phyloP scores from a whole-genome alignment of 2,329 filamentous ascomycete genomes.

The Talaromyces sp. region DNA sequence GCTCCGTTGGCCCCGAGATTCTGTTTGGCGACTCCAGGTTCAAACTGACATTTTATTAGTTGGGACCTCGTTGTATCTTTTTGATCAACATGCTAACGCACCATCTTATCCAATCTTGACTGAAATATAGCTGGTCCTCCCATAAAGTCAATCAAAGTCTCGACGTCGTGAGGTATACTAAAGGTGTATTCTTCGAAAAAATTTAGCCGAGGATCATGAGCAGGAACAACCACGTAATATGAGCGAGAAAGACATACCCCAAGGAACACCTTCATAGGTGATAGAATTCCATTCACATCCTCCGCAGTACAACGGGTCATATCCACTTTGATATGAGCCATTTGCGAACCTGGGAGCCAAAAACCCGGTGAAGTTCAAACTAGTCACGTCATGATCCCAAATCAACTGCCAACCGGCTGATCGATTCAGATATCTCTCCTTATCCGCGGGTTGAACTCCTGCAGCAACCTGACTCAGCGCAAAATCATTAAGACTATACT shows the following conservation, averaged over 20 bases:
- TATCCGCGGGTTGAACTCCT: slow-evolving; percentile 49
- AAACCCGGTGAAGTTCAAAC: slow-evolving; percentile 55
- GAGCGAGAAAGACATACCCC: slow-evolving; percentile 38
- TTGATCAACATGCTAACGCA: slow-evolving; percentile 19
- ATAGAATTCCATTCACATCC: slow-evolving; percentile 65
- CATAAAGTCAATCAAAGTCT: slow-evolving; percentile 52
- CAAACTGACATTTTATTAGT: slow-evolving; percentile 41
- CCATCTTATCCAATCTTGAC: slow-evolving; percentile 58
- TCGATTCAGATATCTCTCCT: slow-evolving; percentile 58
- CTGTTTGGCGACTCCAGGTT: slow-evolving; percentile 31
- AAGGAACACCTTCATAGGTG: slow-evolving; percentile 62
- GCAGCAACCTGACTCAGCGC: slow-evolving; percentile 57
- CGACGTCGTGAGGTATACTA: slow-evolving; percentile 65
- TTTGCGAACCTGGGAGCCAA: slow-evolving; percentile 58
- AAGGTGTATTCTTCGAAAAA: slow-evolving; percentile 56
- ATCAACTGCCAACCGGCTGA: slow-evolving; percentile 71
- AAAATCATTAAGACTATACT: slow-evolving; percentile 66
- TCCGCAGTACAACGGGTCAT: slow-evolving; percentile 56
- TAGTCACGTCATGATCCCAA: slow-evolving; percentile 60
- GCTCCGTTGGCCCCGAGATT: slow-evolving; percentile 33
- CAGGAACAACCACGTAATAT: too few relatives aligned
- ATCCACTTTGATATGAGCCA: slow-evolving; percentile 46
- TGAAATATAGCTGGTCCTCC: slow-evolving; percentile 58
- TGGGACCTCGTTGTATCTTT: not conserved
- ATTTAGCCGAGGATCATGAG: not conserved